Percentiles rank a stretch among this genome's conserved stretches.
These are phyloP conservation scores for Annulohypoxylon nitens DNA, from an alignment of 495 filamentous ascomycete species.

Conservation along the genomic window DNA sequence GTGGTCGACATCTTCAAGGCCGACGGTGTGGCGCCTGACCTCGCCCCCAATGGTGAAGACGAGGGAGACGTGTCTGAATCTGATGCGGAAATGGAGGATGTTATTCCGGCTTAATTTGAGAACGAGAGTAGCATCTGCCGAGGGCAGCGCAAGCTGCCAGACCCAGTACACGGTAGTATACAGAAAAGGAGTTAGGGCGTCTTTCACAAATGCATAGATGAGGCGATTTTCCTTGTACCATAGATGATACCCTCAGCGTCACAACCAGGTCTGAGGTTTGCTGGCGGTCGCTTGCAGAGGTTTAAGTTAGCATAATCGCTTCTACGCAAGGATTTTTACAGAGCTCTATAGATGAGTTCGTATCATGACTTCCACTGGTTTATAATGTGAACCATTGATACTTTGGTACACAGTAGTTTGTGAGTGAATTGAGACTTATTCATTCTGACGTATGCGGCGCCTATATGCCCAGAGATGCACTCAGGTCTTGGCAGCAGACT, in stretches of 20 bases:
- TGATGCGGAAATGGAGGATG: slow-evolving; percentile 83
- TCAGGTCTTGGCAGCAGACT: neutral
- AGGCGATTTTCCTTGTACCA: slow-evolving; percentile 26
- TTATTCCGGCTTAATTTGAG: slow-evolving; percentile 52
- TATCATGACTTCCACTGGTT: neutral
- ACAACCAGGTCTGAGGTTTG: slow-evolving; percentile 37
- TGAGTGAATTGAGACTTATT: neutral
- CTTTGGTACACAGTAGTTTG: neutral
- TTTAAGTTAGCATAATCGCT: slow-evolving; percentile 4
- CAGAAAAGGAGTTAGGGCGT: slow-evolving; percentile 41
- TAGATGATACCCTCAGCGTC: slow-evolving; percentile 48
- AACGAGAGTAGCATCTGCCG: neutral
- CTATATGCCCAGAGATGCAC: too few relatives aligned
- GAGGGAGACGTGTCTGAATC: slow-evolving; percentile 72
- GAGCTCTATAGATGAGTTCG: neutral
- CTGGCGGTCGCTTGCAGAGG: slow-evolving; percentile 4
- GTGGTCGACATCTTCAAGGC: slow-evolving; percentile 61
- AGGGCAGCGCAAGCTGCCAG: neutral
- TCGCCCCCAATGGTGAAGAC: slow-evolving; percentile 51
- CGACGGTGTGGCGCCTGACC: slow-evolving; percentile 64
- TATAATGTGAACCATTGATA: neutral
- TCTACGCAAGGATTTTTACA: neutral
- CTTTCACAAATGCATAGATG: slow-evolving; percentile 21
- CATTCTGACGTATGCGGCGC: neutral
- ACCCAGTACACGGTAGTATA: slow-evolving; percentile 1